A percentile compares a stretch with the other conserved stretches of the same genome.
phyloP scores from a whole-genome alignment of 2,329 filamentous ascomycete species.

The Biscogniauxia mediterranea region DNA sequence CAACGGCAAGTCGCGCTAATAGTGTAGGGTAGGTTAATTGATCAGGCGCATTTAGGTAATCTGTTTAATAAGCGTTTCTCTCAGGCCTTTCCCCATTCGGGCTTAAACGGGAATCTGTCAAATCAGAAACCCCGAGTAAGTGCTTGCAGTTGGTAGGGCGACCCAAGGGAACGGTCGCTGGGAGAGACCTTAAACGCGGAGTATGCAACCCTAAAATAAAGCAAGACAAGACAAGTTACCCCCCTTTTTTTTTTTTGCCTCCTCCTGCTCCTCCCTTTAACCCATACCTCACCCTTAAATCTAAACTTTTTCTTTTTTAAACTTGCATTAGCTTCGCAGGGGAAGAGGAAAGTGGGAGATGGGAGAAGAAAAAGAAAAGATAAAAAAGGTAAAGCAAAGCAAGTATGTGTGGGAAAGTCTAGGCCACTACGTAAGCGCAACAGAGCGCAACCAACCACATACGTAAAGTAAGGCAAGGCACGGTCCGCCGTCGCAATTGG shows the following conservation, averaged over 20 bases:
- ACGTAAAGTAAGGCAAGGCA: too few species aligned
- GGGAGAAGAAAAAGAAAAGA: neutral
- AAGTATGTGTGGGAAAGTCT: too few species aligned
- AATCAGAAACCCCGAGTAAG: neutral
- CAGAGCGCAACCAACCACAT: too few species aligned
- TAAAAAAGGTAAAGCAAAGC: too few species aligned
- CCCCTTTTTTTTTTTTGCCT: neutral
- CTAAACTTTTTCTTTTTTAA: neutral
- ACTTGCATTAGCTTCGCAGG: neutral
- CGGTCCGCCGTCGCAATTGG: too few species aligned
- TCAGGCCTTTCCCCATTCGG: neutral
- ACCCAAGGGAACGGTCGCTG: neutral
- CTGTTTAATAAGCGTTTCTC: neutral
- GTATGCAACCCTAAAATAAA: neutral
- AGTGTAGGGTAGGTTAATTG: neutral
- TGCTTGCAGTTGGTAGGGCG: neutral
- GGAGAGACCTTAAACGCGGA: neutral
- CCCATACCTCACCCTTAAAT: neutral
- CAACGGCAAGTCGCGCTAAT: neutral
- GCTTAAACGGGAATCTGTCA: neutral
- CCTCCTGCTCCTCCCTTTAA: neutral
- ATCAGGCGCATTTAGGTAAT: neutral
- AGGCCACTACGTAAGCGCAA: too few species aligned
- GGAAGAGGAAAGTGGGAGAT: neutral
- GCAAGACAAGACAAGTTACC: neutral